Conservation (phyloP, 805 yeast genomes). For the Wickerhamiella siamensis region DNA sequence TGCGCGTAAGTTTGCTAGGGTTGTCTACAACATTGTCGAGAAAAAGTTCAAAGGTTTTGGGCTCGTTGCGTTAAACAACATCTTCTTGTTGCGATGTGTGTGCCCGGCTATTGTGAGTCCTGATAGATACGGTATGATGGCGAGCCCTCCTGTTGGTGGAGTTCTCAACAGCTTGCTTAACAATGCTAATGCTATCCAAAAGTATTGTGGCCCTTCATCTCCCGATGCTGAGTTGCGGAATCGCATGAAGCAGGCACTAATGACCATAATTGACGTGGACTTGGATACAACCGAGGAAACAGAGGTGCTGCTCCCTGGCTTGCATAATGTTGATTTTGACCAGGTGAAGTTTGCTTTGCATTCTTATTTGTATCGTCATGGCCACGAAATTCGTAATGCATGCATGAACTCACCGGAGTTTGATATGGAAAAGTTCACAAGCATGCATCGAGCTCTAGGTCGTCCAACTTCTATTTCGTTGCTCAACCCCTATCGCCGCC, state of each 20-base stretch:
- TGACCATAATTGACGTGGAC: not conserved
- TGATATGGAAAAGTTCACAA: not conserved
- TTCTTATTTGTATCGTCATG: conserved; percentile 3
- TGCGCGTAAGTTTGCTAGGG: conserved; percentile 1
- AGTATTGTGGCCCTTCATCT: not conserved
- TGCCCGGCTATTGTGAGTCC: conserved; percentile 1
- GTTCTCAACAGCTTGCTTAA: not conserved
- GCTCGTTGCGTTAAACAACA: conserved; percentile 1
- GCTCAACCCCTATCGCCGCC: not conserved
- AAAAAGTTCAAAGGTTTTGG: not conserved
- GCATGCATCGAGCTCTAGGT: not conserved
- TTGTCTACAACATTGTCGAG: not conserved
- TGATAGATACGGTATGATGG: conserved; percentile 2
- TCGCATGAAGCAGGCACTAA: not conserved
- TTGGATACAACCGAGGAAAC: not conserved
- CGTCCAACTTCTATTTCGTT: not conserved
- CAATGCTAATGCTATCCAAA: not conserved
- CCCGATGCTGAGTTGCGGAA: not conserved
- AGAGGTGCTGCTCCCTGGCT: not conserved
- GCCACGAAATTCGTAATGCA: conserved; percentile 2
- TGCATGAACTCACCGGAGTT: not conserved
- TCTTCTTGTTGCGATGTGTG: conserved; percentile 2
- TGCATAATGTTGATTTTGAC: not conserved
- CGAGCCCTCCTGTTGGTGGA: not conserved
- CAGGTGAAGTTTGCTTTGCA: conserved; percentile 1